Evolutionary conservation across 2,329 filamentous ascomycete genomes (phyloP), one percentile per base, ranked within the genome.

Genomic region (Colletotrichum sojae): DNA sequence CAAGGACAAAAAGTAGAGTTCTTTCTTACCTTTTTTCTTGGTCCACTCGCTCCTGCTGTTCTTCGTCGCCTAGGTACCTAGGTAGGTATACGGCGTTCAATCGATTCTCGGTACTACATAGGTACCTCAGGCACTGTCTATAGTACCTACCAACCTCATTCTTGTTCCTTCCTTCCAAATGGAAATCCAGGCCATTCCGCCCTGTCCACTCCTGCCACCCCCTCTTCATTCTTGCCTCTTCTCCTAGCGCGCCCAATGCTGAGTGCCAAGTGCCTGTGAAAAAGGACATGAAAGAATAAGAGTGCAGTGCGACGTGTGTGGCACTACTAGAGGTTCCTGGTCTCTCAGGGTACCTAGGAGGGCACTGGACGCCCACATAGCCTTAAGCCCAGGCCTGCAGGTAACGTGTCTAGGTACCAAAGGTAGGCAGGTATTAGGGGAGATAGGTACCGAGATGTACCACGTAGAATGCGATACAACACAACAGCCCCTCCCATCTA

Each of bases 351-450:
- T 9, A 31, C 2, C 1, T 8, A 36, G 8, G 20, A 55, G 27
- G 40, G 57, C 58, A 62, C 31, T 36, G 31, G 31, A 36, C 51
- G 45, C 22, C 63, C 57, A 68, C 52, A 68, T 65, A 46, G 61
- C 62, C 54, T 43, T 12, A 49, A 68, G 54, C 66, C 66, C 66
- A 68, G 61, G 66, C 66, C 66, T 60, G 46, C 60, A 60, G 45
- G 56, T 46, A 25, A 48, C 53, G 45, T 64, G 46, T 45, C 45
- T 10, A 36, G 31, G 31, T 36, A 31, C 22, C 22, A 25, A 25
- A 25, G 22, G 27, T 31, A 36, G 31, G 31, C 10, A 36, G 31
- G 9, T 36, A 36, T 36, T 36, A 36, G 31, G 31, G 31, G 31
- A 10, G 6, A 9, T 12, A 36, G 10, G 31, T 36, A 36, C 31